phyloP scores from a whole-genome alignment of 176 grass and related monocot species.

The Thalia dealbata region DNA sequence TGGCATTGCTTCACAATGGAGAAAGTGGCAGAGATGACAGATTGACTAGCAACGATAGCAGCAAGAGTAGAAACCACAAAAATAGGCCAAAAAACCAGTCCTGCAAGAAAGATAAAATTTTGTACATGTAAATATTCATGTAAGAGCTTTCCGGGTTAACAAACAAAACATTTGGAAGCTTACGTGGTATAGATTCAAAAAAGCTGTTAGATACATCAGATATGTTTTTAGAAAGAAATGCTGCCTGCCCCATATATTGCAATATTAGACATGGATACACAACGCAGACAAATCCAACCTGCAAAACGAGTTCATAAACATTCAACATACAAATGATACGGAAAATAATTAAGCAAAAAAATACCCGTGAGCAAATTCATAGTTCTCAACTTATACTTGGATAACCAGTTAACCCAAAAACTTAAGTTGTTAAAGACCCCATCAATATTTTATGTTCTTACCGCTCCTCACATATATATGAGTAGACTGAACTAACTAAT shows the following conservation, averaged over 20 bases:
- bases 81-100: constrained; percentile 72
- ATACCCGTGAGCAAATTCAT: neutral
- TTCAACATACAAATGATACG: neutral
- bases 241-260: constrained; percentile 99
- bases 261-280: constrained; percentile 88
- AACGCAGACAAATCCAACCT: constrained; percentile 66
- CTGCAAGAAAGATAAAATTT: constrained; percentile 34
- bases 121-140: constrained; percentile 5
- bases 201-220: constrained; percentile 42
- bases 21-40: constrained; percentile 93
- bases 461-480: too few species aligned
- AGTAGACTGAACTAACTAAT: too few species aligned
- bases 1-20: constrained; percentile 98
- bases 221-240: constrained; percentile 82
- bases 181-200: constrained; percentile 89
- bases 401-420: too few species aligned
- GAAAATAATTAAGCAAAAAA: constrained; percentile 6
- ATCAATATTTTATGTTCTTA: too few species aligned
- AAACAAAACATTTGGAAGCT: constrained; percentile 1
- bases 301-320: constrained; percentile 22
- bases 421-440: too few species aligned
- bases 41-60: constrained; percentile 91
- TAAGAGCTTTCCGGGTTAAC: neutral
- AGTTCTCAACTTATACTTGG: too few species aligned
- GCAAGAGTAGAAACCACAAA: constrained; percentile 88